A percentile compares a stretch with the other conserved stretches of the same genome.
phyloP scores from a whole-genome alignment of 352 stramenopile species.

The Blastocystis sp. region DNA sequence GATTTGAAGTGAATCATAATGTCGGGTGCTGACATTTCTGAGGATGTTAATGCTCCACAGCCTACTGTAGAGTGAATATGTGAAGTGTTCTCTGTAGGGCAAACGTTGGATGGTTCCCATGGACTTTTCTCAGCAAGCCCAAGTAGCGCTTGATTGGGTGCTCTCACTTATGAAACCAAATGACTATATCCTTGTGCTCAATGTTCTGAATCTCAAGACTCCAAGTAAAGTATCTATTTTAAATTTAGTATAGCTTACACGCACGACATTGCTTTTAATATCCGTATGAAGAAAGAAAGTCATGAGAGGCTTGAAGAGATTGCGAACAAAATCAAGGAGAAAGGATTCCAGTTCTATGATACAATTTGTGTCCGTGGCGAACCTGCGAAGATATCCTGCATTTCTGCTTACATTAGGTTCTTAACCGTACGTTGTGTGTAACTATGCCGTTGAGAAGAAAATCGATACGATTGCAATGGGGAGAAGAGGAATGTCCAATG shows the following conservation, averaged over 20 bases:
- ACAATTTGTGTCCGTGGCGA: slow-evolving; percentile 13
- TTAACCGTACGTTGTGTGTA: slow-evolving; percentile 26
- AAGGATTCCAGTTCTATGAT: slow-evolving; percentile 30
- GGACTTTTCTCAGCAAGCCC: slow-evolving; percentile 50
- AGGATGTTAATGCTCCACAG: neutral
- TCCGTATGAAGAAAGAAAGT: slow-evolving; percentile 25
- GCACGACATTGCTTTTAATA: slow-evolving; percentile 48
- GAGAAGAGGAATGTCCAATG: slow-evolving; percentile 55
- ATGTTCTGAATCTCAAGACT: slow-evolving; percentile 55
- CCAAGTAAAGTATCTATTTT: neutral
- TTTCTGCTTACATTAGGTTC: neutral
- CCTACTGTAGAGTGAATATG: neutral
- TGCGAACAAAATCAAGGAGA: slow-evolving; percentile 9
- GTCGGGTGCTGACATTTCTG: neutral
- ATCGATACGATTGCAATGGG: slow-evolving; percentile 59
- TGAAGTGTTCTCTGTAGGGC: neutral
- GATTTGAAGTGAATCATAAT: neutral
- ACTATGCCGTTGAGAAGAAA: slow-evolving; percentile 17
- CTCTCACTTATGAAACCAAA: slow-evolving; percentile 15
- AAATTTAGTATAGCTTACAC: slow-evolving; percentile 1
- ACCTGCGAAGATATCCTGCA: slow-evolving; percentile 51
- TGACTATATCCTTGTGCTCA: slow-evolving; percentile 24
- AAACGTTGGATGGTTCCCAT: slow-evolving; percentile 52
- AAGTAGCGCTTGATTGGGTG: slow-evolving; percentile 21
- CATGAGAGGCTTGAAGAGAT: slow-evolving; percentile 29